Evolutionary conservation across 495 filamentous ascomycete genomes (phyloP).

Genomic region (Podospora anserina): DNA sequence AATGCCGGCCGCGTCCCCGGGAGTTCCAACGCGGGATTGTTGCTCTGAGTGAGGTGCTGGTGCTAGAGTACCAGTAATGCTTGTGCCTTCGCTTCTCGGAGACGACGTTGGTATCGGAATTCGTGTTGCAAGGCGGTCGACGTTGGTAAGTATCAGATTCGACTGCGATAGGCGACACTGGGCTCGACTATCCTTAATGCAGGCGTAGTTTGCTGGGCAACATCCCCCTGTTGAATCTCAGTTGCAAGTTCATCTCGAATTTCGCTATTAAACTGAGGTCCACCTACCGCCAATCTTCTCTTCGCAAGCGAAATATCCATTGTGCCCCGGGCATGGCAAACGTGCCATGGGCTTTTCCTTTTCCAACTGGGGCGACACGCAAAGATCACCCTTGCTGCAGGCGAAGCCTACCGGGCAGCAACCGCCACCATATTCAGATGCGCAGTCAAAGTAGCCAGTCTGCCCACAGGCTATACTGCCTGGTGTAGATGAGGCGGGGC

Average conservation of each 20-base stretch:
- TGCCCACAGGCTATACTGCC: background rate
- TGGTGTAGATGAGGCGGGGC: background rate
- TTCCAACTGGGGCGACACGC: background rate
- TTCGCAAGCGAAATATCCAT: background rate
- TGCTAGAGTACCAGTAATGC: background rate
- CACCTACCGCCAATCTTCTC: background rate
- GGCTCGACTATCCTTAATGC: background rate
- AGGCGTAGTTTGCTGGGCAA: background rate
- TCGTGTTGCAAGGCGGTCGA: background rate
- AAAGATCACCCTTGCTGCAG: background rate
- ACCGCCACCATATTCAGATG: background rate
- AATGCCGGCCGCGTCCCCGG: background rate
- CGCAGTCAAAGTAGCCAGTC: background rate
- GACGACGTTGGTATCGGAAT: background rate
- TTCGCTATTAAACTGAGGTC: background rate
- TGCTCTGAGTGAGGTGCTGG: background rate
- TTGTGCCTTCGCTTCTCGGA: background rate
- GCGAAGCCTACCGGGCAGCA: background rate
- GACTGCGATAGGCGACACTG: background rate
- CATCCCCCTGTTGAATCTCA: background rate
- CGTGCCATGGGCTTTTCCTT: background rate
- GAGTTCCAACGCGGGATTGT: background rate
- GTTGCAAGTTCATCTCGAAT: background rate
- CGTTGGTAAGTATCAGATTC: background rate
- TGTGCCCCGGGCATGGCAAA: background rate